A percentile compares a stretch with the other conserved stretches of the same genome.
Conservation (phyloP, 257 asterid species). For the Solanum chmielewskii region DNA sequence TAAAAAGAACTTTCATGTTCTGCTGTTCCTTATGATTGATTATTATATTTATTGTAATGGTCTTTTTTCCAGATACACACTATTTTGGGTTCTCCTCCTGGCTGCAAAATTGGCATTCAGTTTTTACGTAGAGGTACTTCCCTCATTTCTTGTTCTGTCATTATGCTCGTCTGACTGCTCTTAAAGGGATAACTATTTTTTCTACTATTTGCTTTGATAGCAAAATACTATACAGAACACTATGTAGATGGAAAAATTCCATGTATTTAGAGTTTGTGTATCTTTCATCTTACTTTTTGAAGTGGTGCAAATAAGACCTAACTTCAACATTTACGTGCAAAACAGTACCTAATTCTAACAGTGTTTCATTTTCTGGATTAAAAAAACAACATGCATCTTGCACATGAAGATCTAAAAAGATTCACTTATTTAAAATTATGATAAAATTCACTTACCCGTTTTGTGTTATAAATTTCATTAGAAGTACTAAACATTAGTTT, state of each 20-base stretch:
- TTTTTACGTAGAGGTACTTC: constrained; percentile 68
- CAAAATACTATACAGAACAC: neutral
- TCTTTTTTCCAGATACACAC: constrained; percentile 50
- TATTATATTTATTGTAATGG: neutral
- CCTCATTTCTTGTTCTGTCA: neutral
- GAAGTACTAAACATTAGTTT: neutral
- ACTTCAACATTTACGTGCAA: neutral
- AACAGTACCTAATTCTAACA: neutral
- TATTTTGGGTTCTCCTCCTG: constrained; percentile 89
- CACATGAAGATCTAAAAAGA: neutral
- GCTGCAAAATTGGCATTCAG: constrained; percentile 89
- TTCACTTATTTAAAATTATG: neutral
- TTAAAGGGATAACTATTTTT: neutral
- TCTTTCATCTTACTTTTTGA: neutral
- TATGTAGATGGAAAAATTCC: neutral
- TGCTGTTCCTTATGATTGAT: constrained; percentile 1
- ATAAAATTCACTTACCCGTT: neutral
- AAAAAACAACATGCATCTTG: neutral
- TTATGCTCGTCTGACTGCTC: neutral
- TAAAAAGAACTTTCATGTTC: constrained; percentile 2
- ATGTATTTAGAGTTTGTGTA: neutral
- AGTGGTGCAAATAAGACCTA: neutral
- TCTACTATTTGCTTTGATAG: neutral
- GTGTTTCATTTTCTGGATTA: neutral
- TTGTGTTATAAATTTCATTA: neutral